Evolutionary conservation across 1,139 yeast species (phyloP), one percentile per base, ranked within the genome.

Genomic region (Lodderomyces margitis): DNA sequence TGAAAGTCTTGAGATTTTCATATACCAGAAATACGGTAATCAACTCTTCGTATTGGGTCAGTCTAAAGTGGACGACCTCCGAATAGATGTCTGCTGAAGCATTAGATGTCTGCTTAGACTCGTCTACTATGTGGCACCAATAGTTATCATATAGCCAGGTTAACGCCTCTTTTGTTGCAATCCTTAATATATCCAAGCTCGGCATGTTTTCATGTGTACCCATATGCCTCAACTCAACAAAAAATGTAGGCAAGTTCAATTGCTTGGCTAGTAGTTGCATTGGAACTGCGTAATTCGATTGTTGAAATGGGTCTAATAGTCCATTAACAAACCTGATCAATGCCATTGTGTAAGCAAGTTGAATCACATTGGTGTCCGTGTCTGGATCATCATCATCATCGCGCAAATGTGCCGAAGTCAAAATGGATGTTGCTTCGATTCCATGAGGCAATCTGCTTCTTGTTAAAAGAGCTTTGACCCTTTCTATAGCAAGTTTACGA

Each of bases 161-260:
- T 37, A 91, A 59, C 0, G 96, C 96, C 43, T 76, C 68, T 5
- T 58, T 55, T 5, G 81, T 65, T 5, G 83, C 78, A 23, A 68
- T 59, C 32, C 95, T 68, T 17, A 92, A 69, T 62, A 86, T 71
- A 36, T 75, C 80, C 34, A 88, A 54, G 28, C 85, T 74, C 0
- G 98, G 97, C 17, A 92, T 62, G 12, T 68, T 73, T 52, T 92
- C 98, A 59, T 94, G 99, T 0, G 98, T 92, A 5, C 95, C 92
- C 58, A 81, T 78, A 59, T 94, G 98, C 47, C 99, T 70, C 32
- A 89, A 58, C 57, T 94, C 98, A 0, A 94, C 98, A 62, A 94
- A 89, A 55, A 78, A 78, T 27, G 84, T 74, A 0, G 98, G 97
- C 17, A 94, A 65, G 1, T 78, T 78, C 17, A 87, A 64, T 33